Conservation (phyloP, 768 basidiomycete genomes). For the Lactarius hatsudake region DNA sequence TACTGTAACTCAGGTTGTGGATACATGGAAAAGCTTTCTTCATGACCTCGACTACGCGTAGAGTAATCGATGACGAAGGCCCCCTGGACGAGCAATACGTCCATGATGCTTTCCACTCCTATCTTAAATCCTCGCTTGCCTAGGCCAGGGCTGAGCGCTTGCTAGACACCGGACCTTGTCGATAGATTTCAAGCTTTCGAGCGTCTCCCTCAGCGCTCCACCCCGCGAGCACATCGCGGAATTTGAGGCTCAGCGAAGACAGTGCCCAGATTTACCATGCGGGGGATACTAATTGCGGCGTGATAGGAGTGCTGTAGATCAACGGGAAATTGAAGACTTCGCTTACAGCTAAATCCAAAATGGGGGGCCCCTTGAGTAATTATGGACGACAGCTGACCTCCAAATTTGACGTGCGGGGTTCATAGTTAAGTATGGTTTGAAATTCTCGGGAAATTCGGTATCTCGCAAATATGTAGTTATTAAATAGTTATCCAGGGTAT, state of each 20-base stretch:
- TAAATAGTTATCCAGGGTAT: too few species aligned
- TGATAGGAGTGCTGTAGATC: not conserved
- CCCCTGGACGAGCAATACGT: constrained; percentile 62
- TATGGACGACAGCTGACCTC: too few species aligned
- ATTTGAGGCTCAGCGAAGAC: too few species aligned
- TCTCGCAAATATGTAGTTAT: too few species aligned
- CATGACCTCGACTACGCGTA: constrained; percentile 11
- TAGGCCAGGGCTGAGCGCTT: constrained; percentile 72
- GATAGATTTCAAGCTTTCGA: not conserved
- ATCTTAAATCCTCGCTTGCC: constrained; percentile 73
- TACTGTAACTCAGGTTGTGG: too few species aligned
- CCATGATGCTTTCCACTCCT: constrained; percentile 79
- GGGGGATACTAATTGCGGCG: not conserved
- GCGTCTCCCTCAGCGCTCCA: not conserved
- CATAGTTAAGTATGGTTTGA: too few species aligned
- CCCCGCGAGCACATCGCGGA: not conserved
- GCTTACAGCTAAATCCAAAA: too few species aligned
- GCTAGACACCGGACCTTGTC: constrained; percentile 49
- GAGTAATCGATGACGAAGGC: constrained; percentile 31
- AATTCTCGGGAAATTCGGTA: too few species aligned
- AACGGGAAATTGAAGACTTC: not conserved
- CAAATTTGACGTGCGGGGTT: too few species aligned
- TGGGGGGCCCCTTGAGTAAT: too few species aligned
- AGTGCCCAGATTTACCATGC: not conserved
- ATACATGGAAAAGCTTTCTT: not conserved